Evolutionary conservation across 1,139 yeast genomes (phyloP).

Genomic region (Hyphopichia wangnamkhiaoensis): DNA sequence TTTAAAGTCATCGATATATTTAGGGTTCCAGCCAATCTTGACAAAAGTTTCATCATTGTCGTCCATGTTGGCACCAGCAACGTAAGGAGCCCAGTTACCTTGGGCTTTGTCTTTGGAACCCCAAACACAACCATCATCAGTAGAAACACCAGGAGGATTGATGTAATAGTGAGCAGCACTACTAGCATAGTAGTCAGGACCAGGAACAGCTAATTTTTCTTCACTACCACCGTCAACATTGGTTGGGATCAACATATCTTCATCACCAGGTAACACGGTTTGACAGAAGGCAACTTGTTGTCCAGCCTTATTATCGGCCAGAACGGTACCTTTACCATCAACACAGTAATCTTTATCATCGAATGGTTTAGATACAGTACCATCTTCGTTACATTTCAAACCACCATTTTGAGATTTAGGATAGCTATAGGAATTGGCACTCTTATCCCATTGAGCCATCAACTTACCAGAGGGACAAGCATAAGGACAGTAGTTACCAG

Average conservation of each 20-base stretch:
- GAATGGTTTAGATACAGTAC: conserved; percentile 65
- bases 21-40: conserved; percentile 90
- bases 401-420: conserved; percentile 85
- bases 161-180: conserved; percentile 88
- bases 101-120: conserved; percentile 64
- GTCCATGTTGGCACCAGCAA: conserved; percentile 87
- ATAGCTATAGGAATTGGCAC: conserved; percentile 57
- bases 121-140: conserved; percentile 82
- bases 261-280: conserved; percentile 90
- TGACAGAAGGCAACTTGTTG: conserved; percentile 81
- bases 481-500: conserved; percentile 82
- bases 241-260: conserved; percentile 91
- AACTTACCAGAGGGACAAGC: conserved; percentile 86
- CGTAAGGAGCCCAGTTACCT: conserved; percentile 94
- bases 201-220: conserved; percentile 77
- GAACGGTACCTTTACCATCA: conserved; percentile 73
- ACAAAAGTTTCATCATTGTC: conserved; percentile 66
- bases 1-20: conserved; percentile 65
- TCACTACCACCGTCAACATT: conserved; percentile 48
- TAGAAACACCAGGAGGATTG: conserved; percentile 82
- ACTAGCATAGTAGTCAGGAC: conserved; percentile 66
- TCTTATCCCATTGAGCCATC: conserved; percentile 76
- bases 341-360: conserved; percentile 63
- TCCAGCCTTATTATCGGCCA: conserved; percentile 53
- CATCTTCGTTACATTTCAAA: conserved; percentile 69